Conservation (phyloP, 1,139 yeast species). For the Magnusiomyces tetraspermus region DNA sequence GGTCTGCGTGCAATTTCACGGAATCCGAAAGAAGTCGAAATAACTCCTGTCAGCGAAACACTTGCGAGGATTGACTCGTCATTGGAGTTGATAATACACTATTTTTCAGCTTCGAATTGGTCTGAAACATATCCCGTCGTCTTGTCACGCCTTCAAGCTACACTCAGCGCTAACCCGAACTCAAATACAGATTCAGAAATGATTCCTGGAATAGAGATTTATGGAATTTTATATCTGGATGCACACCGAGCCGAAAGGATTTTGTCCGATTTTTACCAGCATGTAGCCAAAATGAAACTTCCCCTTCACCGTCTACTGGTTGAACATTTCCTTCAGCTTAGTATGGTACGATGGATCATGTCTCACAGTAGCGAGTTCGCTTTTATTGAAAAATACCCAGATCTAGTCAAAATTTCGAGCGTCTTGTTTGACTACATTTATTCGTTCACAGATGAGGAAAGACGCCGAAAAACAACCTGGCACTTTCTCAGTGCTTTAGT, state of each 20-base stretch:
- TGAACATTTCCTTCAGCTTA: conserved; percentile 42
- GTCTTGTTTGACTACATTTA: conserved; percentile 13
- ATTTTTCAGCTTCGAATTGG: conserved; percentile 51
- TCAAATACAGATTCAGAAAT: conserved; percentile 29
- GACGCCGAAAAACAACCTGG: conserved; percentile 13
- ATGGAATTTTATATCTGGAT: conserved; percentile 43
- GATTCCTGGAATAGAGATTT: conserved; percentile 43
- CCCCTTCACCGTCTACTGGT: conserved; percentile 48
- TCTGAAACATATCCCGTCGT: conserved; percentile 27
- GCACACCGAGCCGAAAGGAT: conserved; percentile 34
- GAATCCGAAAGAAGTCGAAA: background rate
- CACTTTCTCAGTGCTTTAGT: conserved; percentile 10
- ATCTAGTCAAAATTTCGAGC: conserved; percentile 7
- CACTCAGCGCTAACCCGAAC: conserved; percentile 2
- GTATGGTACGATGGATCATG: conserved; percentile 43
- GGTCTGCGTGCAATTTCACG: conserved; percentile 5
- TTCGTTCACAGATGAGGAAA: conserved; percentile 9
- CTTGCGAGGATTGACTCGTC: conserved; percentile 39
- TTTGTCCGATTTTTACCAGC: conserved; percentile 36
- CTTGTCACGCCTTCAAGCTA: conserved; percentile 7
- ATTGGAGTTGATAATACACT: conserved; percentile 41
- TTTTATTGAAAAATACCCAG: conserved; percentile 7
- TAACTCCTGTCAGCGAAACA: background rate
- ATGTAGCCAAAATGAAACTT: conserved; percentile 39
- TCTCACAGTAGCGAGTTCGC: conserved; percentile 8